Base-by-base conservation (phyloP, 129 eudicot species). In the Solidago caesia region DNA sequence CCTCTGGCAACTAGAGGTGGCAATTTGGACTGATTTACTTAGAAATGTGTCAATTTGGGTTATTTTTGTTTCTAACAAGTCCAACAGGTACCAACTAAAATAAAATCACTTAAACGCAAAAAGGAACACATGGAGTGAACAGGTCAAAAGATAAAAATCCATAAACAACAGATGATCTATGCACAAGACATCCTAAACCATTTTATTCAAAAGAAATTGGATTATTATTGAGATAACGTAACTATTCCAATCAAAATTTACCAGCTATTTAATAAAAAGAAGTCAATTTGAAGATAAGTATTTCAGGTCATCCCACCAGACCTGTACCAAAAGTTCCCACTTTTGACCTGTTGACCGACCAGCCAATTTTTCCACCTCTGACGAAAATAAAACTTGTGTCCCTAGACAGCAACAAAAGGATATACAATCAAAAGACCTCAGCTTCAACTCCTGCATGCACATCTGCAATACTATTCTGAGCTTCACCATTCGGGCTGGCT, bases 381-480 rank as follows among this genome's bases (percentile, higher is more conserved):
- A 39, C 25, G 8, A 41, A 44, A 5, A 75, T 42, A 6, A 21
- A 65, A 25, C 16, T 42, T 49, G n/a, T 6, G 8, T 49, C 71
- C 47, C 47, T 67, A 25, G 53, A 44, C 16, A 57, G 7, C 60
- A 68, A 68, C 67, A 68, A 59, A 69, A 44, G 70, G 55, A 51
- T 45, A 58, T 6, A n/a, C 5, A 64, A 69, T 67, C 47, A 60
- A 76, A 69, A 8, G 57, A 87, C 96, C 90, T 89, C 96, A 68
- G 73, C 69, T 51, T 84, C 85, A 75, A 77, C 88, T 56, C 27
- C 64, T 48, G 68, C 57, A 64, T 83, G 84, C 61, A 64, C 53
- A 62, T 71, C 88, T 3, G 64, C 67, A 75, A 82, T 82, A 83
- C 70, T 64, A 67, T 76, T 81, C 25, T 56, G 87, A 57, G 67